These are phyloP conservation scores for Entrophospora sp. DNA, from an alignment of 192 early-diverging fungal species.

Conservation along the genomic window DNA sequence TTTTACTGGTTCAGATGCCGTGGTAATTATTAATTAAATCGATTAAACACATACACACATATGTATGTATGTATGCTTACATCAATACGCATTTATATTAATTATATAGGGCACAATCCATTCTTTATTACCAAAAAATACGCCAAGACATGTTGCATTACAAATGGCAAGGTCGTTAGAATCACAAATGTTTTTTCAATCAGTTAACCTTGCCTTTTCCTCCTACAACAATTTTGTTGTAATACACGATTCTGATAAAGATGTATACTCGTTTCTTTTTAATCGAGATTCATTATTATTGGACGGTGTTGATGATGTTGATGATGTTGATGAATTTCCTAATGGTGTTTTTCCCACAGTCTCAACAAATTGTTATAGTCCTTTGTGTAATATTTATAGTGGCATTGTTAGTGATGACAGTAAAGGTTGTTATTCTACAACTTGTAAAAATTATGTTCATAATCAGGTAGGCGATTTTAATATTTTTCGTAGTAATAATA, in stretches of 20 bases:
- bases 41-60: too few species aligned
- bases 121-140: not conserved
- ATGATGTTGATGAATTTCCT: slow-evolving; percentile 21
- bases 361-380: slow-evolving; percentile 20
- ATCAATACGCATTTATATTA: too few species aligned
- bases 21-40: slow-evolving; percentile 6
- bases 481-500: not conserved
- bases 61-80: too few species aligned
- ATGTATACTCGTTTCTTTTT: slow-evolving; percentile 18
- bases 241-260: slow-evolving; percentile 1
- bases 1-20: slow-evolving; percentile 16
- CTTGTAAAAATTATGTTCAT: slow-evolving; percentile 19
- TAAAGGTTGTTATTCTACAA: slow-evolving; percentile 22
- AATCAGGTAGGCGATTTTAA: too few species aligned
- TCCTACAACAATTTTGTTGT: not conserved
- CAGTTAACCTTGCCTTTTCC: slow-evolving; percentile 13
- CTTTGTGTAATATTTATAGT: not conserved
- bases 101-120: slow-evolving; percentile 12
- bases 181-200: slow-evolving; percentile 19
- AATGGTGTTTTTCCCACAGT: slow-evolving; percentile 18
- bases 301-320: too few species aligned
- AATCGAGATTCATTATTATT: slow-evolving; percentile 2
- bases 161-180: slow-evolving; percentile 18
- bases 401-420: too few species aligned
- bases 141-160: slow-evolving; percentile 3